A percentile compares a stretch with the other conserved stretches of the same genome.
These are phyloP conservation scores for Protomyces macrosporus DNA, from an alignment of 1,139 yeast genomes.

Conservation along the genomic window DNA sequence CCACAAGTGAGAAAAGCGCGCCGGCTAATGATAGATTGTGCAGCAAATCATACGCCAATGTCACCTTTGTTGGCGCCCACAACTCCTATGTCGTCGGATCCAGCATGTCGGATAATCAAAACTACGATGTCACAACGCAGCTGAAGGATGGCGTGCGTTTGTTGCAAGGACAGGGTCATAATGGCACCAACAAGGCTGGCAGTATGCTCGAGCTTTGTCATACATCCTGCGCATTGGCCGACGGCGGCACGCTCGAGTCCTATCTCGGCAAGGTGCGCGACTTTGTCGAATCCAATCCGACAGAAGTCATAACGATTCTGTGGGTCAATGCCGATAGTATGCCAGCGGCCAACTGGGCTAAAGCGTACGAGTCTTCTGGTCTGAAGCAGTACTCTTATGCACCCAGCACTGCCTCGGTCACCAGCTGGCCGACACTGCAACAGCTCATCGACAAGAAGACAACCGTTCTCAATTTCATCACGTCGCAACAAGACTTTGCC, in stretches of 20 bases:
- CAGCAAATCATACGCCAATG: conserved; percentile 14
- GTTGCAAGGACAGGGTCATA: conserved; percentile 23
- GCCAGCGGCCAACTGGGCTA: conserved; percentile 15
- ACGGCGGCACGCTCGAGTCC: conserved; percentile 23
- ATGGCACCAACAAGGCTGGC: conserved; percentile 3
- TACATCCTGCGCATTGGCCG: conserved; percentile 23
- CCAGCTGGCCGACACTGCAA: conserved; percentile 16
- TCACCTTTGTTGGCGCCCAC: conserved; percentile 26
- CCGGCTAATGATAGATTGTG: neutral
- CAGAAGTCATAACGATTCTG: conserved; percentile 19
- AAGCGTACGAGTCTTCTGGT: conserved; percentile 14
- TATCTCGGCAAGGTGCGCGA: conserved; percentile 16
- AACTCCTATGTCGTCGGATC: conserved; percentile 23
- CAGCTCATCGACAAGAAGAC: conserved; percentile 6
- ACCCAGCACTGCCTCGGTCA: conserved; percentile 6
- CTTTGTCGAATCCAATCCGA: conserved; percentile 15
- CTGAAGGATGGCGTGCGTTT: conserved; percentile 21
- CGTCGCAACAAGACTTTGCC: conserved; percentile 4
- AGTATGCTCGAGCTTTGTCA: conserved; percentile 13
- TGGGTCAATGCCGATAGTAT: conserved; percentile 23
- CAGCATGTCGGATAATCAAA: conserved; percentile 10
- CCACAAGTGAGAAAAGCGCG: neutral
- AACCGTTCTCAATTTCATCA: conserved; percentile 19
- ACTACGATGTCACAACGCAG: conserved; percentile 16
- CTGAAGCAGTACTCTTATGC: conserved; percentile 5